phyloP scores from a whole-genome alignment of 441 rosid genomes.

The Pelargonium citronellum region DNA sequence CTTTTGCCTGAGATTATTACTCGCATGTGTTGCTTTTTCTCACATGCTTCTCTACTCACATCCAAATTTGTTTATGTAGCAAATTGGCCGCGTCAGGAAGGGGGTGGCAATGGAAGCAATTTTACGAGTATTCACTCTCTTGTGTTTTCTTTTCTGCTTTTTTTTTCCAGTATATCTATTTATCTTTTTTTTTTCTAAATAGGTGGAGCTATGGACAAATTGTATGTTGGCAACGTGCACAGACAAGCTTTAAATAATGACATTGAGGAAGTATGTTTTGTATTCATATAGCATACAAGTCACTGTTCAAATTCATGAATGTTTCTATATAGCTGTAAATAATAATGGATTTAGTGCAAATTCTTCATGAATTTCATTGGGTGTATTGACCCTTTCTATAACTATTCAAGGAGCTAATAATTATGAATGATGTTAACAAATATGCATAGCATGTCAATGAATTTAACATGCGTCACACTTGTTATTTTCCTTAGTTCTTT shows the following conservation, averaged over 20 bases:
- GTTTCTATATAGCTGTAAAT: neutral
- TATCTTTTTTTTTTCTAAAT: constrained; percentile 19
- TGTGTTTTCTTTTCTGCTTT: neutral
- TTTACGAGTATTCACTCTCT: neutral
- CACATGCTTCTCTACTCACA: constrained; percentile 1
- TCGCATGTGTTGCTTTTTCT: neutral
- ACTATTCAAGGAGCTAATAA: neutral
- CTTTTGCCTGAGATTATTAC: neutral
- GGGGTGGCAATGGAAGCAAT: constrained; percentile 4
- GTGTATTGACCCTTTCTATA: neutral
- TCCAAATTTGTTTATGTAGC: neutral
- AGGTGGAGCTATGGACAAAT: constrained; percentile 49
- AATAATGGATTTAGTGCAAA: neutral
- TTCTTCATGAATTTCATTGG: neutral
- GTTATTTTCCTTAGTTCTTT: constrained; percentile 8
- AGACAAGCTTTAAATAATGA: constrained; percentile 59
- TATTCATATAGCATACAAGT: constrained; percentile 16
- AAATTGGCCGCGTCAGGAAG: neutral
- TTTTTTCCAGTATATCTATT: constrained; percentile 1
- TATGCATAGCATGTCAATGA: neutral
- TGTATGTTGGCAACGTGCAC: constrained; percentile 70
- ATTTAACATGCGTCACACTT: neutral
- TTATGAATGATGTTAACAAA: neutral
- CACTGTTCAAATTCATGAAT: neutral
- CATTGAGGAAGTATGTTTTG: constrained; percentile 56